Conservation (phyloP, 2,329 filamentous ascomycete genomes). For the Teratosphaeria zuluensis region DNA sequence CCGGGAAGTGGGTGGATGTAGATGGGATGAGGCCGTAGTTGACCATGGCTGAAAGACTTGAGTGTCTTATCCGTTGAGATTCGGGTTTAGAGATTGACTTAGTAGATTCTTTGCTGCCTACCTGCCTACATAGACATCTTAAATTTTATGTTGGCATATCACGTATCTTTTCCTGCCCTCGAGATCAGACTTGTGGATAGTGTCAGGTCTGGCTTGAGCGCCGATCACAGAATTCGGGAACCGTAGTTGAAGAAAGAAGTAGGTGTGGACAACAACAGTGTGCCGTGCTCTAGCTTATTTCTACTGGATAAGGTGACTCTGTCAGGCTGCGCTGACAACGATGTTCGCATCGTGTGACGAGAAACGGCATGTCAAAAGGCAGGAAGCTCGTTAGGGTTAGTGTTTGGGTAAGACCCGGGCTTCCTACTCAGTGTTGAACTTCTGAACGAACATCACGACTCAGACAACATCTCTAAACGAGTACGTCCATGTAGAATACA, state of each 20-base stretch:
- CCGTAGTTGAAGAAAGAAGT: neutral
- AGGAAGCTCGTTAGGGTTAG: too few relatives aligned
- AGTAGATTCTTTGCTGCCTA: too few relatives aligned
- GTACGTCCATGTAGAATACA: neutral
- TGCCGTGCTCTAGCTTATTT: too few relatives aligned
- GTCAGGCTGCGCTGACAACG: too few relatives aligned
- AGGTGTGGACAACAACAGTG: too few relatives aligned
- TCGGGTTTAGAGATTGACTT: too few relatives aligned
- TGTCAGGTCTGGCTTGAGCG: neutral
- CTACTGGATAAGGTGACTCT: too few relatives aligned
- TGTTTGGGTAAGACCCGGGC: neutral
- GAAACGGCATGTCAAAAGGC: too few relatives aligned
- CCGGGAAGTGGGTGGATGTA: constrained; percentile 22
- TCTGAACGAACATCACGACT: neutral
- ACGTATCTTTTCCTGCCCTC: neutral
- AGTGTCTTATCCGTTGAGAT: too few relatives aligned
- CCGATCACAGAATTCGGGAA: neutral
- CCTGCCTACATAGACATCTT: too few relatives aligned
- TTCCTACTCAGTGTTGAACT: neutral
- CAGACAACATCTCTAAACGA: neutral
- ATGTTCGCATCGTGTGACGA: too few relatives aligned
- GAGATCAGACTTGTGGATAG: neutral
- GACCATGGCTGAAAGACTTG: neutral
- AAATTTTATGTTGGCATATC: too few relatives aligned
- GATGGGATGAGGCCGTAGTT: constrained; percentile 14